Conservation (phyloP, 352 stramenopile genomes). For the Globisporangium cystogenes region DNA sequence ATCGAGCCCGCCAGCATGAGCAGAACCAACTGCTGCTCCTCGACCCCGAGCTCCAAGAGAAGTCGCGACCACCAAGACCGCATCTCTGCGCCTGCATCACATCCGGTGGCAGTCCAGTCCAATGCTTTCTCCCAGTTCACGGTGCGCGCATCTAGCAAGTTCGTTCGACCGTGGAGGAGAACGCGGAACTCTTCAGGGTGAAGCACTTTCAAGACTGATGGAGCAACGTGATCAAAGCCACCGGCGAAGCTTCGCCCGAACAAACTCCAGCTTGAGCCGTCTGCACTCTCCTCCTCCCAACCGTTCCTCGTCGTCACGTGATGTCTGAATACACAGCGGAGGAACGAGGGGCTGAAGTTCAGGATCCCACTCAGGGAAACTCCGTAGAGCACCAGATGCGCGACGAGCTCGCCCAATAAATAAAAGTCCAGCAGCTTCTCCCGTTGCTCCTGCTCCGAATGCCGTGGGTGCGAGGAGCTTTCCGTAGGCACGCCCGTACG, state of each 20-base stretch:
- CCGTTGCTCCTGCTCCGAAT: slow-evolving; percentile 5
- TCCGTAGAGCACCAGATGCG: slow-evolving; percentile 46
- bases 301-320: neutral
- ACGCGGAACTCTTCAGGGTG: slow-evolving; percentile 45
- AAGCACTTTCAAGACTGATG: slow-evolving; percentile 42
- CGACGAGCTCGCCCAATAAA: slow-evolving; percentile 56
- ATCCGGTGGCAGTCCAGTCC: slow-evolving; percentile 22
- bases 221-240: slow-evolving; percentile 53
- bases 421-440: slow-evolving; percentile 39
- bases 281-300: neutral
- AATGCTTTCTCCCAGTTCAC: slow-evolving; percentile 37
- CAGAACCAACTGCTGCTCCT: slow-evolving; percentile 55
- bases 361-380: slow-evolving; percentile 44
- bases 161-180: slow-evolving; percentile 35
- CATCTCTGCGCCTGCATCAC: neutral
- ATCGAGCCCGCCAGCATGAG: slow-evolving; percentile 50
- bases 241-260: slow-evolving; percentile 31
- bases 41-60: slow-evolving; percentile 42
- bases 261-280: slow-evolving; percentile 4
- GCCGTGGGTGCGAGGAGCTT: neutral
- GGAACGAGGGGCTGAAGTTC: slow-evolving; percentile 49
- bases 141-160: slow-evolving; percentile 21
- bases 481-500: slow-evolving; percentile 1
- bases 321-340: slow-evolving; percentile 29
- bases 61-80: slow-evolving; percentile 38